These are phyloP conservation scores for Gnomoniopsis smithogilvyi DNA, from an alignment of 2,329 filamentous ascomycete genomes.

Conservation along the genomic window DNA sequence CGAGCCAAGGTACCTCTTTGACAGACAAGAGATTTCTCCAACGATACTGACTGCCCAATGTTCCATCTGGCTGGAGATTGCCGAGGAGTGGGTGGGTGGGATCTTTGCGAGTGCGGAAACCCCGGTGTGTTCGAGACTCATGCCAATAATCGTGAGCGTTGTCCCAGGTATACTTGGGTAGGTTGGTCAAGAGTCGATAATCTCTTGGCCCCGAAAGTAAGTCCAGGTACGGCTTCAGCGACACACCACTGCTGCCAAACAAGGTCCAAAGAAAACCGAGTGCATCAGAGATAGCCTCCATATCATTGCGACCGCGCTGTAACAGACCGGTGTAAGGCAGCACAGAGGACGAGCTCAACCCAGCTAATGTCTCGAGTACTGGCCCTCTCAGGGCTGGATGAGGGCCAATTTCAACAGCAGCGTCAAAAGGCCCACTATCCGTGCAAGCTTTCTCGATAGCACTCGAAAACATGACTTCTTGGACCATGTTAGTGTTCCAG, in stretches of 20 bases:
- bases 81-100: conserved; percentile 15
- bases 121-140: conserved; percentile 3
- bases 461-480: conserved; percentile 32
- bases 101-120: background rate
- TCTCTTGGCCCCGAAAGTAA: background rate
- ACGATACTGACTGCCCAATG: background rate
- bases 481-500: conserved; percentile 31
- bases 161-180: conserved; percentile 16
- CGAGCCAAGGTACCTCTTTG: background rate
- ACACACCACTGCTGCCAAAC: background rate
- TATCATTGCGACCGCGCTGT: background rate
- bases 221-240: background rate
- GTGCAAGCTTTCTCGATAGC: conserved; percentile 7
- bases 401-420: conserved; percentile 29
- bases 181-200: background rate
- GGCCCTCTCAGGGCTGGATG: conserved; percentile 39
- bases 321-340: background rate
- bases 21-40: background rate
- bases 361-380: conserved; percentile 25
- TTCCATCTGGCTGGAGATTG: background rate
- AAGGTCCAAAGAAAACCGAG: background rate
- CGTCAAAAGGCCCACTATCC: background rate
- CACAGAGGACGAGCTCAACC: conserved; percentile 2
- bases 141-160: conserved; percentile 12
- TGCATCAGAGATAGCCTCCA: background rate